Base-by-base conservation (phyloP, 331 rosid species). In the Quercus tomentella region DNA sequence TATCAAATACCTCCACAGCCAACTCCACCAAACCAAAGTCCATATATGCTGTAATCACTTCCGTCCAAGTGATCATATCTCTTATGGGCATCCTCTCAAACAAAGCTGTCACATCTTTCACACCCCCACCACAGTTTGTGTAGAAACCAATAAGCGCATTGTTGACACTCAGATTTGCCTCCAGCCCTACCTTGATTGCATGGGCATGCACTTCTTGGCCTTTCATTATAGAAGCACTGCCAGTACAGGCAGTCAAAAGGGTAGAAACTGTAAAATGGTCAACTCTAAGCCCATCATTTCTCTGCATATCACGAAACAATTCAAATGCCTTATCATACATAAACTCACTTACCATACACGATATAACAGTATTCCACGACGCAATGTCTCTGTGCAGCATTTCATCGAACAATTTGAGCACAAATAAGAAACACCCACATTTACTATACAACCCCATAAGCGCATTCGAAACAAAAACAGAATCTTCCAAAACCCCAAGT, bases 51-150 rank as follows among this genome's bases (percentile, higher is more conserved):
- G 87, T 82, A 31, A 92, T 77, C 91, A 94, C 83, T 80, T 84
- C 84, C 0, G 94, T 92, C 95, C 95, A 94, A 25, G 97, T 92
- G 75, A 91, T 85, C 28, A 81, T 86, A 79, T 94, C 97, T 83
- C 82, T 89, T 17, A 52, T 76, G 21, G 77, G 31, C 98, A 89
- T 94, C 83, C 82, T 74, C 83, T 80, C 85, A 51, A 87, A 94
- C 86, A 92, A 76, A 52, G 80, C 79, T 52, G 15, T 76, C 81
- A 89, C 93, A 9, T 83, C 82, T 16, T 84, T 79, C 57, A 86
- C 69, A 57, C 56, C 73, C 69, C 97, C 94, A 77, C 84, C 94
- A 77, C 84, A 88, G 33, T 61, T 80, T 0, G 77, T 82, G 74
- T 92, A 91, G 75, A 92, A 91, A 52, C 89, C 87, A 81, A 92